These are phyloP conservation scores for Diaporthe sp. DNA, from an alignment of 2,329 filamentous ascomycete genomes.

Conservation along the genomic window DNA sequence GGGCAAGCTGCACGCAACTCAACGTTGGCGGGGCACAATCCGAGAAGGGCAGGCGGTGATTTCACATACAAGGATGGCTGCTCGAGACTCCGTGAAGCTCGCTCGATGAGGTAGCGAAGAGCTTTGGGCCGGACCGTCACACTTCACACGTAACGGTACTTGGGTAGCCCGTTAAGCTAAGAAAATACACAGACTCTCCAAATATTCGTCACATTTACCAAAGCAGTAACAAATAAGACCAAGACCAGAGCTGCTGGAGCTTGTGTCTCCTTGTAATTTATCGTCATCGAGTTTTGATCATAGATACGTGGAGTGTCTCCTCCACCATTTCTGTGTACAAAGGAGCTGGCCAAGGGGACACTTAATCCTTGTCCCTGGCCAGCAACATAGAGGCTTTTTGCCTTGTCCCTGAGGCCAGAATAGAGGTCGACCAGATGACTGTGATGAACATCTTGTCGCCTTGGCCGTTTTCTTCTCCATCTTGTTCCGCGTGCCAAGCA, in stretches of 20 bases:
- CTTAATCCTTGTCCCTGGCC: background rate
- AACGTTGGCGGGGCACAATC: conserved; percentile 17
- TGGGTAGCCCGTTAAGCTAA: background rate
- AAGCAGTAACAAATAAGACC: background rate
- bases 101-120: background rate
- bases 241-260: background rate
- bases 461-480: background rate
- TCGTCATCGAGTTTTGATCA: conserved; percentile 9
- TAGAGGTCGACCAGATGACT: background rate
- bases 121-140: background rate
- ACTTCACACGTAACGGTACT: background rate
- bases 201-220: background rate
- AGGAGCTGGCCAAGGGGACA: background rate
- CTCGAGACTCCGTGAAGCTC: background rate
- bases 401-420: background rate
- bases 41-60: conserved; percentile 23
- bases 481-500: conserved; percentile 3
- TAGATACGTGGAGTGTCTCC: conserved; percentile 5
- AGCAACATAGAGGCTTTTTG: background rate
- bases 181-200: background rate
- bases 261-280: conserved; percentile 11
- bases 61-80: conserved; percentile 6
- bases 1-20: background rate
- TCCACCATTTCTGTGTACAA: conserved; percentile 9
- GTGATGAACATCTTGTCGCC: background rate